Base-by-base conservation (phyloP, 1,284 basidiomycete species). In the Ceratobasidium papillatum region DNA sequence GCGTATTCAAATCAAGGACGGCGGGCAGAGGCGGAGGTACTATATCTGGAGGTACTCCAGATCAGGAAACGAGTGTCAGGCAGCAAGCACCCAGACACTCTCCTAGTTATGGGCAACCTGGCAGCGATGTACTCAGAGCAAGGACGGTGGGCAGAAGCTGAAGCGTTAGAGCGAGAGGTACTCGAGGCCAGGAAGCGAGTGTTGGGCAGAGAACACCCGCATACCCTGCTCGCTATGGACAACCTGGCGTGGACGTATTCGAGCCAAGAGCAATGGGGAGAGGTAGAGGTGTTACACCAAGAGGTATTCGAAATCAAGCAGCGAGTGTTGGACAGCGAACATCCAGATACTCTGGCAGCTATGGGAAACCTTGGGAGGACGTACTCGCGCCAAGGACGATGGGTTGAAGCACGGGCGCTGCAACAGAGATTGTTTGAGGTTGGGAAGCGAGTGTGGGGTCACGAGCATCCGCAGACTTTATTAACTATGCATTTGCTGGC, bases 21-120 rank as follows among this genome's bases (percentile, higher is more conserved):
- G 22, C 30, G 14, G n/a, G n/a, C 36, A 3, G 66, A 69, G 32
- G 66, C 66, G 19, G 66, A 58, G 36, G 66, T 3, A 32, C 47
- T 69, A 27, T 22, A 27, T 2, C 34, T 14, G n/a, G 25, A 43
- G 25, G 36, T 58, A 11, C 7, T 69, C 25, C n/a, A 45, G 5
- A 19, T 30, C 2, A 3, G 2, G 22, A 62, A 43, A 34, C 59
- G 38, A 62, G 63, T 49, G 30, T 34, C 5, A 17, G 25, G 63
- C 25, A 51, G 32, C 27, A 45, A 51, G 5, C 63, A 65, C 30
- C 63, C 43, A 19, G 22, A 51, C 30, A 51, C 45, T 30, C n/a
- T 62, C 17, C 11, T 2, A 22, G 2, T 3, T 30, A 62, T 62
- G 9, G 25, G n/a, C 8, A 4, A 4, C 34, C 14, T 34, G 59